These are phyloP conservation scores for Erucastrum elatum DNA, from an alignment of 345 rosid genomes.

Conservation along the genomic window DNA sequence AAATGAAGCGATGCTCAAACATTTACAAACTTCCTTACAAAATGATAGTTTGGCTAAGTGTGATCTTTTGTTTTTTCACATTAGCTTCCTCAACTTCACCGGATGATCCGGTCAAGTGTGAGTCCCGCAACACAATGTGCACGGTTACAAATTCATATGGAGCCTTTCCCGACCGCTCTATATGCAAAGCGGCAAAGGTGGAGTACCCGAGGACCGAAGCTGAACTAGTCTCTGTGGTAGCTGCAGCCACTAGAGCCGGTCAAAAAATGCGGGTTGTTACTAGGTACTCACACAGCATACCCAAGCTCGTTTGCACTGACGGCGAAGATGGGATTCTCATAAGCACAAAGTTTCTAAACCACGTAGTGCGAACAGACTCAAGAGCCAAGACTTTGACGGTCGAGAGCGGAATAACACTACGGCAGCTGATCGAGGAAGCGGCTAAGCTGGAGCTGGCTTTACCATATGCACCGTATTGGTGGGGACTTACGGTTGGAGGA, in stretches of 20 bases:
- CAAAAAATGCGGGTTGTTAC: conserved; percentile 69
- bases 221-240: conserved; percentile 53
- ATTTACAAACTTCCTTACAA: background rate
- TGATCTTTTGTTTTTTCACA: conserved; percentile 10
- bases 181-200: conserved; percentile 55
- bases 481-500: conserved; percentile 85
- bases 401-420: conserved; percentile 69
- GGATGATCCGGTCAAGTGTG: conserved; percentile 62
- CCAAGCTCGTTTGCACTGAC: conserved; percentile 71
- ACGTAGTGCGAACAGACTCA: conserved; percentile 31
- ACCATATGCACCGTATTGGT: conserved; percentile 85
- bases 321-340: conserved; percentile 60
- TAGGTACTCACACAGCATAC: conserved; percentile 66
- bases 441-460: conserved; percentile 65
- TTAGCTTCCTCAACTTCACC: conserved; percentile 46
- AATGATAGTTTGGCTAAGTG: conserved; percentile 24
- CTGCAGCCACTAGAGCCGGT: conserved; percentile 53
- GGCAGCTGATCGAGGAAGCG: conserved; percentile 60
- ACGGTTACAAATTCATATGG: conserved; percentile 78
- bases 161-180: conserved; percentile 63
- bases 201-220: conserved; percentile 60
- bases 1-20: background rate
- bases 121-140: conserved; percentile 46
- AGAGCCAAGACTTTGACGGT: conserved; percentile 51
- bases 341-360: conserved; percentile 66